A percentile compares a stretch with the other conserved stretches of the same genome.
phyloP scores from a whole-genome alignment of 306 rosid genomes.

The Styphnolobium japonicum region DNA sequence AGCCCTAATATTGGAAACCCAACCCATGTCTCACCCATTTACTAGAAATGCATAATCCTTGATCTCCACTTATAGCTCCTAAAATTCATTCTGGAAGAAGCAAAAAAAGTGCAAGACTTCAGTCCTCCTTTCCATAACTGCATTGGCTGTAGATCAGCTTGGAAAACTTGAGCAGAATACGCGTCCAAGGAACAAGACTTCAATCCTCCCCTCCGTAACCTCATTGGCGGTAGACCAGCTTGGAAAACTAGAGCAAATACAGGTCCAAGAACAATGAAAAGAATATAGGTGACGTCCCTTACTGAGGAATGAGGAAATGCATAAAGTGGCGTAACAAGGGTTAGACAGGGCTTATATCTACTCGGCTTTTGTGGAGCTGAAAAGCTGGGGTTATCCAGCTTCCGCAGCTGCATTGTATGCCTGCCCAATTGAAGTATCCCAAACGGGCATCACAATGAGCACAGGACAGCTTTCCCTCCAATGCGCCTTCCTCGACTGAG shows the following conservation, averaged over 20 bases:
- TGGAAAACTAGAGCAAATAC: constrained; percentile 30
- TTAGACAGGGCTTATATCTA: constrained; percentile 66
- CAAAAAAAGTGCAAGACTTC: constrained; percentile 3
- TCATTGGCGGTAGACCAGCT: constrained; percentile 15
- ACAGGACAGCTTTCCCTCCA: constrained; percentile 88
- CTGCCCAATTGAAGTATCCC: constrained; percentile 95
- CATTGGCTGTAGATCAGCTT: constrained; percentile 14
- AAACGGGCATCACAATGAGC: constrained; percentile 88
- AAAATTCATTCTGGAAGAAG: constrained; percentile 21
- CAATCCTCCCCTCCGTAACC: constrained; percentile 11
- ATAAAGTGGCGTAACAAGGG: constrained; percentile 3
- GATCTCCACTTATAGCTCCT: constrained; percentile 18
- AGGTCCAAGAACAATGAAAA: constrained; percentile 10
- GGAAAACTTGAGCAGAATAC: constrained; percentile 26
- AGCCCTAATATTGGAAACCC: constrained; percentile 6
- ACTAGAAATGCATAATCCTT: constrained; percentile 21
- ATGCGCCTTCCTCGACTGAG: constrained; percentile 90
- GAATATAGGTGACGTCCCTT: not conserved
- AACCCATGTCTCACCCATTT: constrained; percentile 14
- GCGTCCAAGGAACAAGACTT: constrained; percentile 9
- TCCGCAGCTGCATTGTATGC: constrained; percentile 95
- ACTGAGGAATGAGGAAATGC: not conserved
- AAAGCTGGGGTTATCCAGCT: constrained; percentile 99
- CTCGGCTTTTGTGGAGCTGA: constrained; percentile 89
- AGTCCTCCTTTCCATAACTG: constrained; percentile 2